Evolutionary conservation across 164 flowering plant species (phyloP).

Genomic region (Macadamia tetraphylla): DNA sequence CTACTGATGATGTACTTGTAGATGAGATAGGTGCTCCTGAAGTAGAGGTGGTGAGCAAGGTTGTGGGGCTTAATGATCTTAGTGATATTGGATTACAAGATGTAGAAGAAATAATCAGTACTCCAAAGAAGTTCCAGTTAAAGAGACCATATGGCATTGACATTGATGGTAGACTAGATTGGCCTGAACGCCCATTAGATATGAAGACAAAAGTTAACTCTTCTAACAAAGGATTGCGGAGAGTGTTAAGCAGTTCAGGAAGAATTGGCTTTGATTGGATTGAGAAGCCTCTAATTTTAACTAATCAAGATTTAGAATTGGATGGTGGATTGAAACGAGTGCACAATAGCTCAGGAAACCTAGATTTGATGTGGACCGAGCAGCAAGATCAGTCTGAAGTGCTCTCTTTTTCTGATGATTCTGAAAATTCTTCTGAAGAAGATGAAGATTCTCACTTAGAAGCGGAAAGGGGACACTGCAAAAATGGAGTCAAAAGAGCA

Average conservation of each 20-base stretch:
- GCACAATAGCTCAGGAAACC: conserved; percentile 52
- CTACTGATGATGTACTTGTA: conserved; percentile 42
- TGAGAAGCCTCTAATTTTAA: conserved; percentile 28
- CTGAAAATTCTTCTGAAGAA: conserved; percentile 37
- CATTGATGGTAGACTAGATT: conserved; percentile 45
- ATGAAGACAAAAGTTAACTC: conserved; percentile 37
- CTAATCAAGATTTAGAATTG: conserved; percentile 22
- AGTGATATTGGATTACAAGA: conserved; percentile 16
- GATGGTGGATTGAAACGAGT: conserved; percentile 38
- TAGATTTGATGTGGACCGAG: conserved; percentile 32
- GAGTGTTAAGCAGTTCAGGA: conserved; percentile 70
- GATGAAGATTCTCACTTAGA: conserved; percentile 36
- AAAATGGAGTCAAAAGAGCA: conserved; percentile 9
- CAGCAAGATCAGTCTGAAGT: conserved; percentile 33
- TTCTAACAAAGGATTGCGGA: conserved; percentile 40
- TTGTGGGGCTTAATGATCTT: conserved; percentile 11
- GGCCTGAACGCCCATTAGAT: conserved; percentile 74
- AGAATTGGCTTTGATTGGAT: conserved; percentile 48
- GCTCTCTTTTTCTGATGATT: conserved; percentile 35
- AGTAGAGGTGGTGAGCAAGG: conserved; percentile 23
- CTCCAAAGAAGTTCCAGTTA: conserved; percentile 28
- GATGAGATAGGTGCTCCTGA: conserved; percentile 21
- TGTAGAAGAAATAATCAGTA: conserved; percentile 11
- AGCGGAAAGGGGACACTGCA: no score
- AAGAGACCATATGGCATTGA: conserved; percentile 49